phyloP scores from a whole-genome alignment of 148 eudicot species.

The Nyssa sinensis region DNA sequence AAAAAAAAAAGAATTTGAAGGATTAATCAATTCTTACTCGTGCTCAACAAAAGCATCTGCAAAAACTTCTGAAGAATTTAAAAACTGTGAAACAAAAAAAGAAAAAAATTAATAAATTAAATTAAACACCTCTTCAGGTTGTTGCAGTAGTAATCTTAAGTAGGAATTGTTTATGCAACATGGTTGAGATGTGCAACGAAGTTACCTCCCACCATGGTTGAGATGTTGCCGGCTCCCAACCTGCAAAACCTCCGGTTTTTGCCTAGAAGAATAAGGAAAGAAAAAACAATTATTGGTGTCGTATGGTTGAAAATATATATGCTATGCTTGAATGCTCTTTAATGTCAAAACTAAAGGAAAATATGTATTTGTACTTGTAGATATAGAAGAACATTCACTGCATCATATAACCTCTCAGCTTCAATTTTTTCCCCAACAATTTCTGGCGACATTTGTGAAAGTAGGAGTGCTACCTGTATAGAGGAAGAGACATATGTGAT shows the following conservation, averaged over 20 bases:
- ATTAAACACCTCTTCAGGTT: too few relatives aligned
- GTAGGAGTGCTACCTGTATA: not conserved
- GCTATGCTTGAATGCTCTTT: not conserved
- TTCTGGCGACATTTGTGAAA: constrained; percentile 11
- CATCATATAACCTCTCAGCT: not conserved
- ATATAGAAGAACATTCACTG: constrained; percentile 1
- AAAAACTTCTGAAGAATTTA: constrained; percentile 14
- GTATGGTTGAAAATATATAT: too few relatives aligned
- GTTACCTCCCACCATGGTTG: not conserved
- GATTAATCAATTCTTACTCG: constrained; percentile 9
- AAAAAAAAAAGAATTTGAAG: too few relatives aligned
- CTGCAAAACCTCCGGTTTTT: constrained; percentile 14
- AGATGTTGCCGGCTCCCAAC: constrained; percentile 4
- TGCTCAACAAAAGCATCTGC: constrained; percentile 8
- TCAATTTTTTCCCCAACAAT: not conserved
- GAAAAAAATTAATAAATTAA: not conserved
- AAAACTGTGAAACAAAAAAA: not conserved
- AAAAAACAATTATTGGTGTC: not conserved
- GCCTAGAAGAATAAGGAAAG: not conserved
- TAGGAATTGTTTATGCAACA: not conserved
- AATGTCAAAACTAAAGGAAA: not conserved
- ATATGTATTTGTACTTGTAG: not conserved
- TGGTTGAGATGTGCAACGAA: too few relatives aligned
- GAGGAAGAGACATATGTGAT: not conserved
- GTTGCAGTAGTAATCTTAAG: not conserved